Base-by-base conservation (phyloP, 495 filamentous ascomycete species). In the Astrothelium subdiscretum region DNA sequence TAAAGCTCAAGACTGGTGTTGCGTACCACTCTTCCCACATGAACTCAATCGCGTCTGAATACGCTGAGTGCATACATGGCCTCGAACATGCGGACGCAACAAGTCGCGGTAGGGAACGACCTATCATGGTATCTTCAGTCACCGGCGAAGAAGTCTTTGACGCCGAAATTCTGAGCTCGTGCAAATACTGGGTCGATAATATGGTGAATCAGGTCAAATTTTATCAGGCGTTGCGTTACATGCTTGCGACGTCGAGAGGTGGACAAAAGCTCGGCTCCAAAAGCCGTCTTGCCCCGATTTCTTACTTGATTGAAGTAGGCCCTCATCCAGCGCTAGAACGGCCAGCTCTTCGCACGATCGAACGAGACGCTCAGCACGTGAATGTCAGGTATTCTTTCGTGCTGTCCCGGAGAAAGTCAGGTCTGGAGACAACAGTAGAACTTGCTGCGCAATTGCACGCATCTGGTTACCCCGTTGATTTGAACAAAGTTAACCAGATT, bases 21-120 rank as follows among this genome's bases (percentile, higher is more conserved):
- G 62, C 62, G 12, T 64, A 64, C 63, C 86, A 89, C 66, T 87
- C 84, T 4, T 78, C 80, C 57, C 81, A 87, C 64, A 87, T 88
- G 79, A 66, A 76, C 35, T 63, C 35, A 5, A 10, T 66, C n/a
- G 48, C 51, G 2, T 8, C 18, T 13, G 51, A 15, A 32, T 63
- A 62, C 43, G 13, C 13, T 12, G 1, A 20, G 3, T 35, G 20
- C 6, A 5, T 54, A 5, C 3, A 8, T 2, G 22, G 29, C 10
- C 48, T 48, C 3, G 42, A 48, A 20, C 8, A 3, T 18, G 42
- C 3, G 13, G 42, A 40, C 35, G 15, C 6, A 15, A 6, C 35
- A 6, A 6, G 6, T 15, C 6, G 6, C 35, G 5, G 35, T 15
- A 38, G 35, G 35, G 43, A 48, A 10, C n/a, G 48, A 27, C n/a